phyloP scores from a whole-genome alignment of 305 asterid genomes.

The Solanum hybrid region DNA sequence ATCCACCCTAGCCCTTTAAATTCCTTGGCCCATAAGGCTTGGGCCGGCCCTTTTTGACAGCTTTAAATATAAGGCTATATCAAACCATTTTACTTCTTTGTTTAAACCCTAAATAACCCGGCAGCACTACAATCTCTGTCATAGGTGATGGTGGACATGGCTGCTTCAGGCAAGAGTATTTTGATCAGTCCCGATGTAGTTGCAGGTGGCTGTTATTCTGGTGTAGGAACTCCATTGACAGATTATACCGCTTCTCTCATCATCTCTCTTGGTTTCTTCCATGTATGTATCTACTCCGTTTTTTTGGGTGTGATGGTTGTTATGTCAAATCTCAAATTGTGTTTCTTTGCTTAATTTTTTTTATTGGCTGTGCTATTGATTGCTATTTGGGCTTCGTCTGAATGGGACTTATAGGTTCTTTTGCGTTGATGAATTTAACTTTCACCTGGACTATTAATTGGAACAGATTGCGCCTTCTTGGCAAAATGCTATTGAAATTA shows the following conservation, averaged over 20 bases:
- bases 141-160: not conserved
- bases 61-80: not conserved
- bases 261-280: not conserved
- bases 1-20: not conserved
- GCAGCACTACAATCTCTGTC: not conserved
- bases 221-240: not conserved
- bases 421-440: not conserved
- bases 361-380: not conserved
- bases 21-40: not conserved
- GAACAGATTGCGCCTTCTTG: no score
- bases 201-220: not conserved
- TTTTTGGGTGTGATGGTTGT: not conserved
- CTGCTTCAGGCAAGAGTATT: not conserved
- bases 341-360: not conserved
- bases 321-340: not conserved
- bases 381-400: not conserved
- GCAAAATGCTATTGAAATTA: no score
- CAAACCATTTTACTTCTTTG: no score
- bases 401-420: not conserved
- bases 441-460: no score
- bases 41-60: not conserved
- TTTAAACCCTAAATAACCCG: not conserved
- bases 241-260: not conserved
- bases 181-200: not conserved
- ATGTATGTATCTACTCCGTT: not conserved